These are phyloP conservation scores for Citrullus colocynthis DNA, from an alignment of 306 rosid species.

Conservation along the genomic window DNA sequence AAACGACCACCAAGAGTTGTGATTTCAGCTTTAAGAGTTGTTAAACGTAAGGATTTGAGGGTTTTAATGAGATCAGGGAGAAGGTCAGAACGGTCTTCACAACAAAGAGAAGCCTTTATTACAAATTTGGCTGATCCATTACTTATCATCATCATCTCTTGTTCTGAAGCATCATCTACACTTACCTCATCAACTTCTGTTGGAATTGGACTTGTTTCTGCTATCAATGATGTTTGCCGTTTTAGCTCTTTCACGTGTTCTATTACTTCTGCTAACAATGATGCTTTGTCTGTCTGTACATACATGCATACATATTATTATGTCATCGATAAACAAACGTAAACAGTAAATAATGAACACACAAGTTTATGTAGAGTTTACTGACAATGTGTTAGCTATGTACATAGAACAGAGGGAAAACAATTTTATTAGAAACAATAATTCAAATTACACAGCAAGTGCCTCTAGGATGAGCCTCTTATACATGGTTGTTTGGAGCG, in stretches of 20 bases:
- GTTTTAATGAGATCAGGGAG: slow-evolving; percentile 75
- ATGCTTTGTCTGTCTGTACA: slow-evolving; percentile 83
- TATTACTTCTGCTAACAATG: slow-evolving; percentile 74
- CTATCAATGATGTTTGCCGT: slow-evolving; percentile 65
- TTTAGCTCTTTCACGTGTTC: slow-evolving; percentile 85
- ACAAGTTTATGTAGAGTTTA: too few relatives aligned
- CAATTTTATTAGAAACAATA: too few relatives aligned
- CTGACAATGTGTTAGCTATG: too few relatives aligned
- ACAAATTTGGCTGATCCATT: slow-evolving; percentile 35
- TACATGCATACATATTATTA: too few relatives aligned
- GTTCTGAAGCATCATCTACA: slow-evolving; percentile 46
- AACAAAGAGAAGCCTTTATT: slow-evolving; percentile 73
- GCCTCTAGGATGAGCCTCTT: too few relatives aligned
- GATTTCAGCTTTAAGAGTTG: slow-evolving; percentile 79
- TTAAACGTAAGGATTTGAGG: slow-evolving; percentile 41
- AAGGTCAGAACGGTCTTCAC: slow-evolving; percentile 80
- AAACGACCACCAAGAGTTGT: slow-evolving; percentile 70
- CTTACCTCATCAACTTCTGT: slow-evolving; percentile 60
- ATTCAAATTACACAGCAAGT: too few relatives aligned
- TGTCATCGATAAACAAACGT: too few relatives aligned
- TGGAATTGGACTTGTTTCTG: slow-evolving; percentile 71
- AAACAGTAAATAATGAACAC: too few relatives aligned
- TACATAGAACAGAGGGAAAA: too few relatives aligned
- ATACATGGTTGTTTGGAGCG: too few relatives aligned
- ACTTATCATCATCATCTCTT: slow-evolving; percentile 14